Evolutionary conservation across 2,329 filamentous ascomycete species (phyloP), one percentile per base, ranked within the genome.

Genomic region (Onygena corvina): DNA sequence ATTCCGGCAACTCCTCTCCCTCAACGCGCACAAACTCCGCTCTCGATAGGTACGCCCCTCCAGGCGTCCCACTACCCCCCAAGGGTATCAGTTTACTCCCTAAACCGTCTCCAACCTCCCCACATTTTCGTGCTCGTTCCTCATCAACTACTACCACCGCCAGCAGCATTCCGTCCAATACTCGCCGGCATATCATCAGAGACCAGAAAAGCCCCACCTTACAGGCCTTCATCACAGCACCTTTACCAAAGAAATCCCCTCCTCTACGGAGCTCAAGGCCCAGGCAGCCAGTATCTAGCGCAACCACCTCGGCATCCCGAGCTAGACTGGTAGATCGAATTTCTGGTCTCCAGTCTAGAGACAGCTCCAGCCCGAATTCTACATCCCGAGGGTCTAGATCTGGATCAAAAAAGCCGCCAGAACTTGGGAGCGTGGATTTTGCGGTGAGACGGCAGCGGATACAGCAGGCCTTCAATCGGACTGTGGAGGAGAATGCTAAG

Each of bases 381-480:
- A 65, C 56, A 47, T 54, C 61, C 21, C 61, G 62, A 51, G 27
- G 27, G 11, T 29, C 34, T 11, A 18, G 36, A 11, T 40, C 36
- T 59, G 60, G 45, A 61, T 63, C 48, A 54, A 42, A 53, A 21
- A 54, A 52, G 55, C 71, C 77, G 29, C 76, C 75, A n/a, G 75
- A 79, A 58, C 59, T 89, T 51, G 83, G 83, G 1, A 83, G 83
- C 52, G 85, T 93, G 47, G 86, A 94, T 65, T 92, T 93, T 62
- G 86, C 84, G 52, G 84, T 86, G 56, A 77, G 86, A 46, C 76
- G 88, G 57, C 83, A 87, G 60, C 80, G 81, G 53, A 93, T 94
- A 58, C 83, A 89, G 57, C 79, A 87, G 50, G 87, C 86, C 11
- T 90, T 93, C 64, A 89, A 80, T 57, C 86, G 84, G 61, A 86